Base-by-base conservation (phyloP, 2,329 filamentous ascomycete species). In the Annulohypoxylon truncatum region DNA sequence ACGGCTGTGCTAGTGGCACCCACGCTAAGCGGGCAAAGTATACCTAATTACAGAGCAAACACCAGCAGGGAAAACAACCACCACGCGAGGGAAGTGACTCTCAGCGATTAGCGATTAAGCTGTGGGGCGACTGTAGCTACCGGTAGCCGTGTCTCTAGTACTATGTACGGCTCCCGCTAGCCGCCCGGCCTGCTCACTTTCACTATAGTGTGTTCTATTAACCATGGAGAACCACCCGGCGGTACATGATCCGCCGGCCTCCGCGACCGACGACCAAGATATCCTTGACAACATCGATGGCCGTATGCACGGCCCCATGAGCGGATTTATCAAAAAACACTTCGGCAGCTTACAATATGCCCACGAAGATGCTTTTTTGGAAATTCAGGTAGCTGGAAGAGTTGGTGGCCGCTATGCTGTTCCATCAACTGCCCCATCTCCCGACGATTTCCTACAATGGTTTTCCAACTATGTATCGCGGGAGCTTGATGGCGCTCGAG, bases 261-360 rank as follows among this genome's bases (percentile, higher is more conserved):
- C 63, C 15, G 3, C 13, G 29, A 50, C 12, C 9, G 66, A 69
- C 42, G 59, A 71, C 28, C 44, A 70, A 64, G 67, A 71, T 5
- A 67, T 73, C 28, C 59, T 72, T n/a, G 56, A 68, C 35, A 68
- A 73, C 47, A 70, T 72, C 59, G 61, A 68, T 22, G 70, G 52
- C 33, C 64, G 65, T 18, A 71, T 73, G 66, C 70, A 74, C 12
- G 69, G 71, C 5, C 67, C 71, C 28, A 70, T 72, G 66, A 67
- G 18, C 24, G 66, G 70, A 33, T 71, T 74, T 48, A 66, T 71
- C 20, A 61, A 66, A 22, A 74, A 67, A 59, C 64, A 67, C 46
- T 72, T 74, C 40, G 61, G 59, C 20, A 38, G 66, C 22, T 71
- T 69, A 46, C 60, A 62, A 53, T 58, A 70, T 59, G 10, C 12